These are phyloP conservation scores for Fistulinella cinereoalba DNA, from an alignment of 1,284 basidiomycete species.

Conservation along the genomic window DNA sequence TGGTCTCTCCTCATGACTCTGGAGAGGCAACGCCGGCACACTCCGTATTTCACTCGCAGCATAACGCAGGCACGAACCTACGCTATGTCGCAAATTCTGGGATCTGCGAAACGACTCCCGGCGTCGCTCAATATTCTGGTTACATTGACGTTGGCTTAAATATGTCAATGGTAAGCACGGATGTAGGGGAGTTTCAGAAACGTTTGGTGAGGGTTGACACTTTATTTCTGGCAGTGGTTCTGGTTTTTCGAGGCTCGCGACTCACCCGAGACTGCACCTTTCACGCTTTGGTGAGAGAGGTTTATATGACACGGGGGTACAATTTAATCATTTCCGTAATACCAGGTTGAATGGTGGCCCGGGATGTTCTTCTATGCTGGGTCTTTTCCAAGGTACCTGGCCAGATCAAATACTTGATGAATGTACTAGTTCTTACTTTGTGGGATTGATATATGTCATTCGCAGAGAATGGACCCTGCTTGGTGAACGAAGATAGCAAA, in stretches of 20 bases:
- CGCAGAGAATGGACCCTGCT: conserved; percentile 31
- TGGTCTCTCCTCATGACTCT: too few species aligned
- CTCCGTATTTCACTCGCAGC: too few species aligned
- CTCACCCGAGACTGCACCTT: conserved; percentile 57
- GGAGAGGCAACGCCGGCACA: too few species aligned
- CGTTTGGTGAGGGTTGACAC: conserved; percentile 8
- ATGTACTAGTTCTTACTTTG: neutral
- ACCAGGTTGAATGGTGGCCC: conserved; percentile 38
- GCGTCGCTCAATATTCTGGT: conserved; percentile 65
- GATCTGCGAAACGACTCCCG: conserved; percentile 70
- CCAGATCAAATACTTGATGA: neutral
- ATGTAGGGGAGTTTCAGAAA: neutral
- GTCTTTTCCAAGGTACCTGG: conserved; percentile 39
- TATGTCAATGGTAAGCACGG: conserved; percentile 54
- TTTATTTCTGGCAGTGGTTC: conserved; percentile 48
- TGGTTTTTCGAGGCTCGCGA: conserved; percentile 70
- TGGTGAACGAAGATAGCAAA: conserved; percentile 21
- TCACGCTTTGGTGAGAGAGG: conserved; percentile 54
- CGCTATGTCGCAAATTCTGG: too few species aligned
- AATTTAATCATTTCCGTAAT: neutral
- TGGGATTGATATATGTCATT: neutral
- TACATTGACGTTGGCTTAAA: conserved; percentile 59
- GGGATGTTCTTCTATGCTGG: conserved; percentile 43
- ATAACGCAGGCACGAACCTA: too few species aligned
- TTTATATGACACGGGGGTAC: too few species aligned